phyloP scores from a whole-genome alignment of 139 green algal genomes.

The Ettlia oleoabundans region DNA sequence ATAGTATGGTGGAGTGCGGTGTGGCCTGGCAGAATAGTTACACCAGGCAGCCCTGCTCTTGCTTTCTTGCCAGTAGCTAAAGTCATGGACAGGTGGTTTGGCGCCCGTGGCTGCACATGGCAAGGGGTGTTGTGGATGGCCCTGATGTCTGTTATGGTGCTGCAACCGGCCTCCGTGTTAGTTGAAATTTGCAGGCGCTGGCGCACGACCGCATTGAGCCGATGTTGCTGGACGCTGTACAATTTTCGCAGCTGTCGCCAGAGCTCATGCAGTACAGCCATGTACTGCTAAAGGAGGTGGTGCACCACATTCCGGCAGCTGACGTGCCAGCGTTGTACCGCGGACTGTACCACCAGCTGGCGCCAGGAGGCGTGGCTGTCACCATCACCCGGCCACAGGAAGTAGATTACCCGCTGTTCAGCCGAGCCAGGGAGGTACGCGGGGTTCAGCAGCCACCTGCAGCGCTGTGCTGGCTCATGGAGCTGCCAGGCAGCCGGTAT shows the following conservation, averaged over 20 bases:
- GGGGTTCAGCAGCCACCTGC: too few relatives aligned
- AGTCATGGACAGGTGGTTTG: too few relatives aligned
- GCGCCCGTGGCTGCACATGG: too few relatives aligned
- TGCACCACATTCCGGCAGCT: slow-evolving; percentile 27
- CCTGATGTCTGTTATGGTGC: too few relatives aligned
- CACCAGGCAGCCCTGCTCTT: too few relatives aligned
- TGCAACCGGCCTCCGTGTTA: background rate
- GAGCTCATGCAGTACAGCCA: slow-evolving; percentile 16
- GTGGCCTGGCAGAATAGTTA: background rate
- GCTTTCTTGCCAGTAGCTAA: too few relatives aligned
- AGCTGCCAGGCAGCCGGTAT: too few relatives aligned
- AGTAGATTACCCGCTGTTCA: slow-evolving; percentile 35
- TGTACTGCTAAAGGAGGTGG: slow-evolving; percentile 37
- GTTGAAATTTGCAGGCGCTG: background rate
- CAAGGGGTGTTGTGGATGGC: too few relatives aligned
- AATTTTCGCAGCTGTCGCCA: background rate
- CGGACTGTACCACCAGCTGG: slow-evolving; percentile 11
- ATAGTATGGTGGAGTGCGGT: background rate
- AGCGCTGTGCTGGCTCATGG: too few relatives aligned
- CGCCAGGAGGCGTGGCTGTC: slow-evolving; percentile 3
- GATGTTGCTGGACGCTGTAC: slow-evolving; percentile 18
- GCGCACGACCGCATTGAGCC: slow-evolving; percentile 6
- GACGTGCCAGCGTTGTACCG: background rate
- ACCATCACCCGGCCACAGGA: slow-evolving; percentile 36
- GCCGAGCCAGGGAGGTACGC: slow-evolving; percentile 16